Evolutionary conservation across 2,329 filamentous ascomycete genomes (phyloP).

Genomic region (Cladosporium sphaerospermum): DNA sequence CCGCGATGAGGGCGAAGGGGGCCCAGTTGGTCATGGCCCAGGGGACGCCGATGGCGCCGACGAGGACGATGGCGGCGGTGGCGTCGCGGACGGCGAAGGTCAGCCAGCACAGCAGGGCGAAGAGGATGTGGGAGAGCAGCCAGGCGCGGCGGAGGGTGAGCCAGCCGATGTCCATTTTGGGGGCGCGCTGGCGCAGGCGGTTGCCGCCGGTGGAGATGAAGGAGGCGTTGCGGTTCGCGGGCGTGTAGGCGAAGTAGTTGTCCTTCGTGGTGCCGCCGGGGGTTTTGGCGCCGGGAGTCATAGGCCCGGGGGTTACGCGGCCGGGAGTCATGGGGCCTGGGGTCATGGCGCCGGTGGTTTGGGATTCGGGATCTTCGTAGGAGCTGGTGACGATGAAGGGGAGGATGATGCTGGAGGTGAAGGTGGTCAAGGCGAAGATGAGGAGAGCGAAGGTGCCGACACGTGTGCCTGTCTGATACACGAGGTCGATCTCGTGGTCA

Average conservation of each 20-base stretch:
- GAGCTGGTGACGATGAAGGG: slow-evolving; percentile 81
- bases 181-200: slow-evolving; percentile 6
- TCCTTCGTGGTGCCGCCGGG: slow-evolving; percentile 13
- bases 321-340: slow-evolving; percentile 36
- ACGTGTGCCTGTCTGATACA: slow-evolving; percentile 80
- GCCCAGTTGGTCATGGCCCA: slow-evolving; percentile 95
- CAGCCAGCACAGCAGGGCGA: slow-evolving; percentile 72
- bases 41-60: slow-evolving; percentile 77
- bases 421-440: slow-evolving; percentile 78
- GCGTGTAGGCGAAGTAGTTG: slow-evolving; percentile 22
- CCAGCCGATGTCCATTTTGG: slow-evolving; percentile 62
- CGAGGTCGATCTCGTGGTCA: slow-evolving; percentile 64
- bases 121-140: slow-evolving; percentile 79
- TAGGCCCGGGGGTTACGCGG: slow-evolving; percentile 13
- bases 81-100: slow-evolving; percentile 73
- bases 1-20: slow-evolving; percentile 89
- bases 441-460: slow-evolving; percentile 85
- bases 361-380: slow-evolving; percentile 47
- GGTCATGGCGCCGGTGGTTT: slow-evolving; percentile 29
- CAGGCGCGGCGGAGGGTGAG: slow-evolving; percentile 84
- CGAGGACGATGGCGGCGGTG: slow-evolving; percentile 65
- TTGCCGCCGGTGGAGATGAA: slow-evolving; percentile 5
- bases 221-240: slow-evolving; percentile 6
- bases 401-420: slow-evolving; percentile 72
- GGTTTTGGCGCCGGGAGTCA: slow-evolving; percentile 19